Conservation (phyloP, 352 stramenopile species). For the Phytopythium oedochilum region DNA sequence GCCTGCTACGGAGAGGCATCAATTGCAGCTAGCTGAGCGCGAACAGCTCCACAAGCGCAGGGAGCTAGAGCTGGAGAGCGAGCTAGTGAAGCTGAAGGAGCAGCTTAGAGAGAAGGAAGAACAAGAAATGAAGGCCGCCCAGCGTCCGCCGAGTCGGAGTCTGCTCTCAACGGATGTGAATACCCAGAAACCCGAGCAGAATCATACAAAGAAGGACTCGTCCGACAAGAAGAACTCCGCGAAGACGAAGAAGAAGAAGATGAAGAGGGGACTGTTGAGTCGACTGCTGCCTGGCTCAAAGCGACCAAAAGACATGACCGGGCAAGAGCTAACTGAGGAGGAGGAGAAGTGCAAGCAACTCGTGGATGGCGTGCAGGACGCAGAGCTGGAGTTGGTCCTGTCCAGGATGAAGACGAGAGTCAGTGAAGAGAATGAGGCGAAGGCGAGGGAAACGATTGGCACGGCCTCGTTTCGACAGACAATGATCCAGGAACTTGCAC, state of each 20-base stretch:
- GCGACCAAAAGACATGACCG: not conserved
- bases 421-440: constrained; percentile 30
- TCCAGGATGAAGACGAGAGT: constrained; percentile 27
- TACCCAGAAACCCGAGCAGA: not conserved
- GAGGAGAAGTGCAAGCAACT: constrained; percentile 35
- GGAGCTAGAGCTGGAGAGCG: constrained; percentile 51
- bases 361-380: constrained; percentile 14
- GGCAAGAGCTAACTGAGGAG: constrained; percentile 19
- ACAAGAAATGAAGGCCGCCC: constrained; percentile 16
- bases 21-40: constrained; percentile 41
- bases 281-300: constrained; percentile 16
- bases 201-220: not conserved
- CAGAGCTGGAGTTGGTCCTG: constrained; percentile 19
- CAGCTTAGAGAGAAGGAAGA: constrained; percentile 41
- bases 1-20: constrained; percentile 49
- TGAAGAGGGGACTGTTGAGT: constrained; percentile 16
- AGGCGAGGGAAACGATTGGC: constrained; percentile 25
- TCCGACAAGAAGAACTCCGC: too few species aligned
- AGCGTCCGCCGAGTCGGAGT: constrained; percentile 17
- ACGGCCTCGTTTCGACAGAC: constrained; percentile 44
- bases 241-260: constrained; percentile 8
- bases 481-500: constrained; percentile 41
- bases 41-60: constrained; percentile 35
- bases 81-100: constrained; percentile 65
- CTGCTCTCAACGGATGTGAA: not conserved